Base-by-base conservation (phyloP, 805 yeast genomes). In the Starmerella kuoi region DNA sequence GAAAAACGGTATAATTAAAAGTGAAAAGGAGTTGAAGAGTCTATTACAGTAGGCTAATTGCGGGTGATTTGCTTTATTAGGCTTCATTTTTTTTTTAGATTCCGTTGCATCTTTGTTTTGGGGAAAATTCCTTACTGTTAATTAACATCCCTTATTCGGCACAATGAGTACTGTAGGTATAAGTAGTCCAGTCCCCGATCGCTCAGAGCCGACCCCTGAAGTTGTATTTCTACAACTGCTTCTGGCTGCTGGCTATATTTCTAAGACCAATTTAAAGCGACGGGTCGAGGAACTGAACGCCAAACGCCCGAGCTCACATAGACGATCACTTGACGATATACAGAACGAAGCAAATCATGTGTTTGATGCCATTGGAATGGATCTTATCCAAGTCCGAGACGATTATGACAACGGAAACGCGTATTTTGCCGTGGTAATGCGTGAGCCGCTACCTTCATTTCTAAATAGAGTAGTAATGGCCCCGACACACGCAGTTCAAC, bases 281-380 rank as follows among this genome's bases (percentile, higher is more conserved):
- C 17, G 5, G 14, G 4, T 39, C 31, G 38, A 18, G 17, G 17
- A 11, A 18, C 20, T 45, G 18, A 37, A 45, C 44, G 17, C 17
- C 17, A 23, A 30, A 21, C 36, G 37, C 18, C 41, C 41, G 17
- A 28, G 12, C 23, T 20, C 18, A 14, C n/a, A n/a, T 15, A 22
- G 31, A 23, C 37, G 37, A 21, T 5, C 35, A 19, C 31, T 42
- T 19, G 40, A 26, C 22, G 21, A 25, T 8, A 31, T 37, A 12
- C 31, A 21, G 15, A 7, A 9, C 12, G 21, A 31, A 7, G 48
- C 46, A 9, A 30, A 41, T 20, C 22, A 18, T 18, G 37, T 22
- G n/a, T 39, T 49, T 22, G 39, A 31, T 4, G 35, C 35, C 24
- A n/a, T 50, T 11, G 45, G 35, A 8, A 31, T 50, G 41, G 45